Evolutionary conservation across 2,329 filamentous ascomycete species (phyloP).

Genomic region (Nemania serpens): DNA sequence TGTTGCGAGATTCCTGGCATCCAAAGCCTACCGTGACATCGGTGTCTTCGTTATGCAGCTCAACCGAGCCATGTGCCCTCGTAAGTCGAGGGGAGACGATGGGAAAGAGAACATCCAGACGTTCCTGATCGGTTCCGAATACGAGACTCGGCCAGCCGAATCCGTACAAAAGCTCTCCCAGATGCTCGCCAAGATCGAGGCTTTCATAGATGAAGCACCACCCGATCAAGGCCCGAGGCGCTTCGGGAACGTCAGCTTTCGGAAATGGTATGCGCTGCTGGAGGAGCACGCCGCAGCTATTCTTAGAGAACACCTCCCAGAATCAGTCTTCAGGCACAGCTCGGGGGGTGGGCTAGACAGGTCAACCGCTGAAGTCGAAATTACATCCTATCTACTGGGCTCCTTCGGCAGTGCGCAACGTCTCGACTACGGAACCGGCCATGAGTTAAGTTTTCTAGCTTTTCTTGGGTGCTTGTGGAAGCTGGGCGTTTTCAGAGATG

Average conservation of each 20-base stretch:
- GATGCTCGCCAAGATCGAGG: constrained; percentile 67
- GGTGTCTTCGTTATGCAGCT: constrained; percentile 87
- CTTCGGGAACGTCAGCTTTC: constrained; percentile 91
- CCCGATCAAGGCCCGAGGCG: constrained; percentile 84
- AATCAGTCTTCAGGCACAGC: constrained; percentile 38
- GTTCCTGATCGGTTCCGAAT: constrained; percentile 49
- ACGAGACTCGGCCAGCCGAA: constrained; percentile 50
- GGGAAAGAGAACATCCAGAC: constrained; percentile 51
- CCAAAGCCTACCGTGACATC: constrained; percentile 84
- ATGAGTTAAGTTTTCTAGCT: constrained; percentile 92
- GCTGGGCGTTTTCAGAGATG: constrained; percentile 74
- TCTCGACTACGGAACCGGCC: constrained; percentile 93
- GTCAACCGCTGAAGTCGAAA: constrained; percentile 64
- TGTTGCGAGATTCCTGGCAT: constrained; percentile 78
- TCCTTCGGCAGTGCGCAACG: constrained; percentile 87
- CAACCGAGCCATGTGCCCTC: constrained; percentile 82
- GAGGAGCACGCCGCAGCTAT: constrained; percentile 62
- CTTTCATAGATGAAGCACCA: constrained; percentile 76
- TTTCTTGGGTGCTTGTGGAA: constrained; percentile 94
- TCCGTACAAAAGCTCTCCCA: constrained; percentile 67
- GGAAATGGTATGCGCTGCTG: constrained; percentile 77
- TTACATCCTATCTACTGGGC: constrained; percentile 79
- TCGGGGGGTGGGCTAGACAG: constrained; percentile 34
- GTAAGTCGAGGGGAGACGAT: constrained; percentile 50
- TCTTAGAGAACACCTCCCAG: constrained; percentile 60